Percentiles rank a stretch among this genome's conserved stretches.
Conservation (phyloP, 1,284 basidiomycete genomes). For the Neonothopanus nambi region DNA sequence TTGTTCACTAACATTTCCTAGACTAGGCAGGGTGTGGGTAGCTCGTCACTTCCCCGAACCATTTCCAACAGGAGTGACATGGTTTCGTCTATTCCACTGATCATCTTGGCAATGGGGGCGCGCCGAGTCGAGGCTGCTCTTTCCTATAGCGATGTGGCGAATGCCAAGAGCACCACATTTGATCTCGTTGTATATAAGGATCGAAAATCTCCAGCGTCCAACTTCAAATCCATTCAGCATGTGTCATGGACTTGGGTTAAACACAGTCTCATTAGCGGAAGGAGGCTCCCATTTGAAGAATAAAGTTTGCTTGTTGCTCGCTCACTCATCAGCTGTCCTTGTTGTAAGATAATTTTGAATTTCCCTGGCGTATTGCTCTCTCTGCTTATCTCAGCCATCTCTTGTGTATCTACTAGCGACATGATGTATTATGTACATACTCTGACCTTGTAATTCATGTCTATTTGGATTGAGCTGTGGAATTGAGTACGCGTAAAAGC, state of each 20-base stretch:
- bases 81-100: slow-evolving; percentile 23
- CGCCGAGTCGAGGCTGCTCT: slow-evolving; percentile 57
- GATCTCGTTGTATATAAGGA: slow-evolving; percentile 73
- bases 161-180: slow-evolving; percentile 27
- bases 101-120: slow-evolving; percentile 77
- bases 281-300: slow-evolving; percentile 31
- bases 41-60: neutral
- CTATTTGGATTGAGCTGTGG: too few relatives aligned
- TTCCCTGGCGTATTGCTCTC: too few relatives aligned
- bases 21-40: neutral
- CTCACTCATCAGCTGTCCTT: too few relatives aligned
- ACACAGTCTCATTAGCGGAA: slow-evolving; percentile 69
- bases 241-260: slow-evolving; percentile 77
- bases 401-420: too few relatives aligned
- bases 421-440: too few relatives aligned
- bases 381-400: too few relatives aligned
- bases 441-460: too few relatives aligned
- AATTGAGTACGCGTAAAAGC: too few relatives aligned
- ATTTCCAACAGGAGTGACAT: slow-evolving; percentile 5
- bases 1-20: neutral
- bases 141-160: slow-evolving; percentile 34
- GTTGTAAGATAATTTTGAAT: too few relatives aligned
- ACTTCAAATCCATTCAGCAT: slow-evolving; percentile 23
- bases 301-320: too few relatives aligned
- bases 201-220: slow-evolving; percentile 27